phyloP scores from a whole-genome alignment of 768 basidiomycete genomes.

The Boletus vermiculosoides region DNA sequence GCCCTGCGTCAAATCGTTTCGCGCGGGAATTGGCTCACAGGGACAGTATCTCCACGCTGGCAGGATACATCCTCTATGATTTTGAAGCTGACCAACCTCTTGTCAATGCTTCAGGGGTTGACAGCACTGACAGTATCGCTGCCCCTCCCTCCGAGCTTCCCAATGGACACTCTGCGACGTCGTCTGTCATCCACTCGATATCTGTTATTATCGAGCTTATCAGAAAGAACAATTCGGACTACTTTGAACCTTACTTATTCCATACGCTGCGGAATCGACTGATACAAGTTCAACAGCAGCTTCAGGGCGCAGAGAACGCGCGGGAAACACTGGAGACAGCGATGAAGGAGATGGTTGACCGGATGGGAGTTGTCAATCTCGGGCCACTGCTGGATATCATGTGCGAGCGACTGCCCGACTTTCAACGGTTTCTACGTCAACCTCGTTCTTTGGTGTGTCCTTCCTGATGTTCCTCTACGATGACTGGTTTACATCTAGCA shows the following conservation, averaged over 20 bases:
- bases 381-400: slow-evolving; percentile 77
- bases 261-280: slow-evolving; percentile 89
- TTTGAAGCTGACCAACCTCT: slow-evolving; percentile 36
- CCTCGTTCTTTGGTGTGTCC: slow-evolving; percentile 76
- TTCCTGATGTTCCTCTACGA: slow-evolving; percentile 1
- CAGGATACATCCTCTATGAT: slow-evolving; percentile 74
- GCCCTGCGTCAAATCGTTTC: slow-evolving; percentile 79
- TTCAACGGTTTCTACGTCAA: slow-evolving; percentile 65
- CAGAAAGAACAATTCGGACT: slow-evolving; percentile 97
- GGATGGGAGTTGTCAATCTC: slow-evolving; percentile 89
- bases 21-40: slow-evolving; percentile 82
- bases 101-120: slow-evolving; percentile 16
- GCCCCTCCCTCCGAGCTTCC: slow-evolving; percentile 20
- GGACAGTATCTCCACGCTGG: slow-evolving; percentile 67
- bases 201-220: slow-evolving; percentile 92
- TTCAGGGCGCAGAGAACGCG: slow-evolving; percentile 53
- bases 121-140: slow-evolving; percentile 12
- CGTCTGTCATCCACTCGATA: slow-evolving; percentile 83
- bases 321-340: slow-evolving; percentile 67
- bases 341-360: slow-evolving; percentile 78
- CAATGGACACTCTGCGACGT: slow-evolving; percentile 56
- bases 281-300: slow-evolving; percentile 80
- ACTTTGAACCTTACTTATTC: slow-evolving; percentile 96
- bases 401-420: slow-evolving; percentile 60
- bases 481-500: slow-evolving; percentile 10